phyloP scores from a whole-genome alignment of 2,329 filamentous ascomycete species.

The Geosmithia flava region DNA sequence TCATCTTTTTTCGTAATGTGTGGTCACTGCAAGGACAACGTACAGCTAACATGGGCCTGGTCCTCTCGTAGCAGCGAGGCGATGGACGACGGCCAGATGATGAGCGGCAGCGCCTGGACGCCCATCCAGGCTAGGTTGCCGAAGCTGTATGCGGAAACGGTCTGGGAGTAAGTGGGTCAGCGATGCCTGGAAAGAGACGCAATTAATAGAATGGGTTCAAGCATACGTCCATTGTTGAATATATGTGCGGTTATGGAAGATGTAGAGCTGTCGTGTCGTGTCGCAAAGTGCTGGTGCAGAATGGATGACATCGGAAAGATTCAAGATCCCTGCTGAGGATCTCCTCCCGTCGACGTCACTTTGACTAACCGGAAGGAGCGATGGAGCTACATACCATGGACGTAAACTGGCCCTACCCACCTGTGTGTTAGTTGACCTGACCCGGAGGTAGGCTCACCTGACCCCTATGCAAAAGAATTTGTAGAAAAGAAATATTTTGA shows the following conservation, averaged over 20 bases:
- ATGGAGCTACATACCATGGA: no score
- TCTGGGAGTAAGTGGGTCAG: conserved; percentile 16
- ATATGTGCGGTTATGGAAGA: neutral
- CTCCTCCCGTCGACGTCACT: neutral
- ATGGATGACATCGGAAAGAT: neutral
- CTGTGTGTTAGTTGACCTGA: no score
- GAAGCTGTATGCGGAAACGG: conserved; percentile 36
- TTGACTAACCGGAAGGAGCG: neutral
- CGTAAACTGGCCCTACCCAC: no score
- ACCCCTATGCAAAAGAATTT: no score
- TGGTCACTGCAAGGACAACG: conserved; percentile 2
- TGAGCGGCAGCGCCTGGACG: conserved; percentile 31
- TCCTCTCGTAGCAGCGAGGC: conserved; percentile 26
- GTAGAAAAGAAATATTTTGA: no score
- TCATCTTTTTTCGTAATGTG: no score
- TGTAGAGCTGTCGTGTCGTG: neutral
- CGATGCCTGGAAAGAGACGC: neutral
- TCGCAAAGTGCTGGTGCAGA: neutral
- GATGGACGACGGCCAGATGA: conserved; percentile 35
- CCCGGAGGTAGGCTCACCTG: no score
- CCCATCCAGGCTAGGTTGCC: conserved; percentile 38
- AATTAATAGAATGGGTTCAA: neutral
- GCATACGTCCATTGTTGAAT: neutral
- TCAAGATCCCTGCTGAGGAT: neutral
- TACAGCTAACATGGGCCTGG: conserved; percentile 17